Conservation (phyloP, 78 protist genomes). For the Emiliania huxleyi region DNA sequence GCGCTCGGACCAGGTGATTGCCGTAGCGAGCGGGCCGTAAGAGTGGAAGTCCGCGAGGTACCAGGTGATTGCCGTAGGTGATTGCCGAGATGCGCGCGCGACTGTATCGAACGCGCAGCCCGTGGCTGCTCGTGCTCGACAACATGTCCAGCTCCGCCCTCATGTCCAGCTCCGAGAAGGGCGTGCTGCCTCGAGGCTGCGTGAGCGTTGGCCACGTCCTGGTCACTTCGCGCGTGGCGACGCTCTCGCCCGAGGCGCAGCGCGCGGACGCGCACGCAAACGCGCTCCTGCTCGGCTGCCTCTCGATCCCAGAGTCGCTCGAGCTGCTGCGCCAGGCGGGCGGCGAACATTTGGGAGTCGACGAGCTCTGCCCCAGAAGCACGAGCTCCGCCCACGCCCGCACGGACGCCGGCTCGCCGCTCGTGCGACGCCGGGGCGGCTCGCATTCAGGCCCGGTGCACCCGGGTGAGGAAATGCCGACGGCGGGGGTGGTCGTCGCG, state of each 20-base stretch:
- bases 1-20: not conserved
- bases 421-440: too few species aligned
- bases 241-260: not conserved
- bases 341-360: conserved; percentile 14
- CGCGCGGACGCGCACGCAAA: not conserved
- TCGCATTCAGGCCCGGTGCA: too few species aligned
- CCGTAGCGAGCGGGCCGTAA: too few species aligned
- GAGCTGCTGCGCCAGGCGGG: not conserved
- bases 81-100: not conserved
- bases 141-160: not conserved
- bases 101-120: not conserved
- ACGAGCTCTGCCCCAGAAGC: too few species aligned
- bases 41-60: too few species aligned
- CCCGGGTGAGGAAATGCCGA: too few species aligned
- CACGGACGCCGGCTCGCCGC: too few species aligned
- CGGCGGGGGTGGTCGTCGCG: not conserved
- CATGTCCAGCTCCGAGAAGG: too few species aligned
- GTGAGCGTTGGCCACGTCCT: conserved; percentile 26
- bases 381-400: too few species aligned
- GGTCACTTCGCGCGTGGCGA: not conserved
- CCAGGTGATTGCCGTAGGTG: too few species aligned
- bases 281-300: not conserved
- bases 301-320: not conserved
- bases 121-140: conserved; percentile 1
- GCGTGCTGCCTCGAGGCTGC: too few species aligned